Evolutionary conservation across 78 protist genomes (phyloP).

Genomic region (Mastigamoeba balamuthi): DNA sequence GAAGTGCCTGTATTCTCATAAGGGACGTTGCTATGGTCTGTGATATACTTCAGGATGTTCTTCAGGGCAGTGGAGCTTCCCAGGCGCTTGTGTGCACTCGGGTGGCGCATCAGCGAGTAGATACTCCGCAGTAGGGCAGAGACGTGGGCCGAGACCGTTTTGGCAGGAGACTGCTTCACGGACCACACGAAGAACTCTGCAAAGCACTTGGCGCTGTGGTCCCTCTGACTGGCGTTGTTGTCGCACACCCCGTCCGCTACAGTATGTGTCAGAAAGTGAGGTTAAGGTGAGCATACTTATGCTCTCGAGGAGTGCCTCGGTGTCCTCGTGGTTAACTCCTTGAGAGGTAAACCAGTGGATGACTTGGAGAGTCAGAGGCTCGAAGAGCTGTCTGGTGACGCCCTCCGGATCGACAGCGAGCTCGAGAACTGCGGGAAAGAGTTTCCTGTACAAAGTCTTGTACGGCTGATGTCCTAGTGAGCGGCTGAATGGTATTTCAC

Average conservation of each 20-base stretch:
- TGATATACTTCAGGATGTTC: neutral
- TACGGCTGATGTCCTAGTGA: too few species aligned
- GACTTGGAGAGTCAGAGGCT: slow-evolving; percentile 8
- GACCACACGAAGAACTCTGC: slow-evolving; percentile 2
- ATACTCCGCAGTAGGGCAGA: neutral
- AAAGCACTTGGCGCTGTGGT: neutral
- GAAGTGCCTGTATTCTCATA: too few species aligned
- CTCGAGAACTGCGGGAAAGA: slow-evolving; percentile 18
- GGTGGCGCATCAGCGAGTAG: neutral
- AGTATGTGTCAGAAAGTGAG: too few species aligned
- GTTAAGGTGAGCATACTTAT: too few species aligned
- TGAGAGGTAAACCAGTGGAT: slow-evolving; percentile 14
- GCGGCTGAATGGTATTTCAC: too few species aligned
- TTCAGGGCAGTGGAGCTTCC: slow-evolving; percentile 1
- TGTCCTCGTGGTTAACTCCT: neutral
- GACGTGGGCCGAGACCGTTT: neutral
- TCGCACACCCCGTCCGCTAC: neutral
- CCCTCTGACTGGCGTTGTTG: neutral
- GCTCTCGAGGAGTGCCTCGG: slow-evolving; percentile 1
- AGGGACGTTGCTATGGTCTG: neutral
- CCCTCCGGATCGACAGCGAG: slow-evolving; percentile 20
- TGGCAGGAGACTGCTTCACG: neutral
- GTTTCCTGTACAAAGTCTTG: neutral
- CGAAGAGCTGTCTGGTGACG: slow-evolving; percentile 31
- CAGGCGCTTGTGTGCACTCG: neutral